phyloP scores from a whole-genome alignment of 148 eudicot genomes.

The Chenopodium suecicum region DNA sequence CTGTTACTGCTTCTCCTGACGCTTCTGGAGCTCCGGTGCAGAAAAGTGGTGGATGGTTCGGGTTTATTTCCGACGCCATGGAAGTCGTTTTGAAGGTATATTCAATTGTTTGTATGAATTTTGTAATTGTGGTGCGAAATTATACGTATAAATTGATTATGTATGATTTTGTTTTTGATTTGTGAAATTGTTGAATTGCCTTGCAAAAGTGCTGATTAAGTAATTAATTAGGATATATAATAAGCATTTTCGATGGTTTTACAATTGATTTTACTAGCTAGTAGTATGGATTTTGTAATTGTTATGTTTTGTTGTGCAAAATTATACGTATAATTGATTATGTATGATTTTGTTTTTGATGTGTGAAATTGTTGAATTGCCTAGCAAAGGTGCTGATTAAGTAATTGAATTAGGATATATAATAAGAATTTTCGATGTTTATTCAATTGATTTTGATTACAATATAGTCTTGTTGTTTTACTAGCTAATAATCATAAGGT shows the following conservation, averaged over 20 bases:
- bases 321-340: not conserved
- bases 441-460: no score
- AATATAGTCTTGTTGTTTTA: not conserved
- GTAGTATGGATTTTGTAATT: not conserved
- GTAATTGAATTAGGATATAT: not conserved
- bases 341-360: not conserved
- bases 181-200: not conserved
- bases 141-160: not conserved
- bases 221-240: not conserved
- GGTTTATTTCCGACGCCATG: slow-evolving; percentile 88
- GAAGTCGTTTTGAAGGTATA: slow-evolving; percentile 89
- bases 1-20: slow-evolving; percentile 61
- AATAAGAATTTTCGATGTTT: not conserved
- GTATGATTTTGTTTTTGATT: not conserved
- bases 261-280: no score
- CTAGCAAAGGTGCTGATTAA: not conserved
- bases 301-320: not conserved
- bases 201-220: not conserved
- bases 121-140: not conserved
- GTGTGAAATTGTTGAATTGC: not conserved
- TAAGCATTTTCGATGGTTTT: not conserved
- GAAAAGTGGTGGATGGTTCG: slow-evolving; percentile 95
- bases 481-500: not conserved
- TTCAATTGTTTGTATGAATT: not conserved
- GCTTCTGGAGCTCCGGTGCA: slow-evolving; percentile 39